Conservation (phyloP, 345 rosid genomes). For the Ceriops tagal region DNA sequence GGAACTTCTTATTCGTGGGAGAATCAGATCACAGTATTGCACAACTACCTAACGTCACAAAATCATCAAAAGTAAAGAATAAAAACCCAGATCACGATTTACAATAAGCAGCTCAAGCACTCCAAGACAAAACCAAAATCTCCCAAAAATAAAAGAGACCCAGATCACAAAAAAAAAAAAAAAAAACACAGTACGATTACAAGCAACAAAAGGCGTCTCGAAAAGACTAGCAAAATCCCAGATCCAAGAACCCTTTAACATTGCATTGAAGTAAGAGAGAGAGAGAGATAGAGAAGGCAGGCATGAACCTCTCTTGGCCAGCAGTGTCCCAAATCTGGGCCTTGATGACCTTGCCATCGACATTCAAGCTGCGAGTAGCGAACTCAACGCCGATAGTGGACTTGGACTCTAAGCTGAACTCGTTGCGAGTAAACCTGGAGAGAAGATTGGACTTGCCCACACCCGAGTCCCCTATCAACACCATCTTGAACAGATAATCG, state of each 20-base stretch:
- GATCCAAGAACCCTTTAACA: too few species aligned
- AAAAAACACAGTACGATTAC: slow-evolving; percentile 1
- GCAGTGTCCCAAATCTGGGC: slow-evolving; percentile 99
- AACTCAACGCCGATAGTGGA: slow-evolving; percentile 93
- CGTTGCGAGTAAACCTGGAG: slow-evolving; percentile 85
- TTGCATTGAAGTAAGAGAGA: too few species aligned
- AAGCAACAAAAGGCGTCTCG: neutral
- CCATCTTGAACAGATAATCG: slow-evolving; percentile 84
- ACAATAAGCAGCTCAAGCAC: neutral
- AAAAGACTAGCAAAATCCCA: neutral
- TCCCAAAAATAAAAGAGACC: slow-evolving; percentile 14
- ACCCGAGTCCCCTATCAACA: slow-evolving; percentile 87
- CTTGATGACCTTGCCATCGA: slow-evolving; percentile 75
- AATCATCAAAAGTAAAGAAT: slow-evolving; percentile 9
- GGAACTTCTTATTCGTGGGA: neutral
- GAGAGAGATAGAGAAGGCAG: neutral
- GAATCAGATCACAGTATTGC: slow-evolving; percentile 22
- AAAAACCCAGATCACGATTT: slow-evolving; percentile 14
- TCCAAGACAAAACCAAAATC: slow-evolving; percentile 12
- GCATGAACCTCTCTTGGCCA: slow-evolving; percentile 75
- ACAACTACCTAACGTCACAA: slow-evolving; percentile 10
- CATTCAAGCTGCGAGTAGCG: slow-evolving; percentile 88
- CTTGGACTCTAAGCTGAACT: slow-evolving; percentile 88
- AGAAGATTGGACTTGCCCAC: slow-evolving; percentile 92
- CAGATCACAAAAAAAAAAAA: neutral